Conservation (phyloP, 2,329 filamentous ascomycete species). For the Penicillium occitanis region DNA sequence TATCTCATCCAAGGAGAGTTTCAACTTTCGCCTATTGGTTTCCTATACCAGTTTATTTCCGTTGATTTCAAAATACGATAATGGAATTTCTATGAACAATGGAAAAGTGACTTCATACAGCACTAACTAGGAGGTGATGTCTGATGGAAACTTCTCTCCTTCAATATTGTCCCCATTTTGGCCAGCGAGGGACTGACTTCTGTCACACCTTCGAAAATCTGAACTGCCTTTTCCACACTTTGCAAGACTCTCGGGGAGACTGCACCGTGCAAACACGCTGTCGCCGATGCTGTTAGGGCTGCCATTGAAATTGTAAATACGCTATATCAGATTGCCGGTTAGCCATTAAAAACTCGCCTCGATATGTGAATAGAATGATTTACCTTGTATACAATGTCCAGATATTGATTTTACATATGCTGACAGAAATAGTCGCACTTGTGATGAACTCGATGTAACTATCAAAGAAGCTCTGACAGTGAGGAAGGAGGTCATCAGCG, state of each 20-base stretch:
- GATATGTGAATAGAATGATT: neutral
- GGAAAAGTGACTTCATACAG: neutral
- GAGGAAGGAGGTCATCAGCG: slow-evolving; percentile 4
- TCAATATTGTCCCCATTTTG: neutral
- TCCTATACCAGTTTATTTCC: neutral
- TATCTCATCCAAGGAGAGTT: too few species aligned
- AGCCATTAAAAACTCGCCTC: neutral
- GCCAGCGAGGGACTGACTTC: neutral
- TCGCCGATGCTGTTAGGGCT: neutral
- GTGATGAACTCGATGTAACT: neutral
- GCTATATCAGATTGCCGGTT: neutral
- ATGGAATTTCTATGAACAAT: neutral
- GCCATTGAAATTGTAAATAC: slow-evolving; percentile 6
- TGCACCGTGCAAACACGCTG: neutral
- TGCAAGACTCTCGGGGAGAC: neutral
- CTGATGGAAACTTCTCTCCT: slow-evolving; percentile 5
- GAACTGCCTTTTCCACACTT: slow-evolving; percentile 6
- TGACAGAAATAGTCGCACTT: slow-evolving; percentile 1
- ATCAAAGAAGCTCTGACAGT: slow-evolving; percentile 1
- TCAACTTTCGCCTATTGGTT: too few species aligned
- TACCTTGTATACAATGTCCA: slow-evolving; percentile 6
- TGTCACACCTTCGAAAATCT: neutral
- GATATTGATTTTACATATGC: neutral
- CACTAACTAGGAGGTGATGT: neutral
- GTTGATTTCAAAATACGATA: neutral